Evolutionary conservation across 371 early-diverging fungal genomes (phyloP).

Genomic region (Paraphysoderma sedebokerense): DNA sequence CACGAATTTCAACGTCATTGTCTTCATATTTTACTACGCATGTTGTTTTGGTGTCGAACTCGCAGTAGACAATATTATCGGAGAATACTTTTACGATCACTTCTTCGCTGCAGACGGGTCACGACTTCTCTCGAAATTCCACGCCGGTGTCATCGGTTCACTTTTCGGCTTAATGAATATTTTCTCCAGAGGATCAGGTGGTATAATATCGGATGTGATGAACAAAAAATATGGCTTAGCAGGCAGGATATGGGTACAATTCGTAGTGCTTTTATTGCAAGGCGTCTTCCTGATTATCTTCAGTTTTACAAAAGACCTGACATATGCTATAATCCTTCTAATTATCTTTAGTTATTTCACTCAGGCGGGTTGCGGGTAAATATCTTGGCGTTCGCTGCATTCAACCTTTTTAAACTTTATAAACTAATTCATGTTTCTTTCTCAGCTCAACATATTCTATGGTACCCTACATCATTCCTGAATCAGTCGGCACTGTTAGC

Average conservation of each 20-base stretch:
- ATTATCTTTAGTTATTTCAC: no score
- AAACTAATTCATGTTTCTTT: no score
- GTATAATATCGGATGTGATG: conserved; percentile 24
- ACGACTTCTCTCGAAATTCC: conserved; percentile 15
- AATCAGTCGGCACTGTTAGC: no score
- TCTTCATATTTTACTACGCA: conserved; percentile 31
- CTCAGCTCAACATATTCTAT: no score
- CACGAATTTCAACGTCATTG: conserved; percentile 17
- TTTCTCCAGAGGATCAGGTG: conserved; percentile 36
- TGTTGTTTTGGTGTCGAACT: conserved; percentile 46
- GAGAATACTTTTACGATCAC: conserved; percentile 14
- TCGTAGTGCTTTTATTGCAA: conserved; percentile 14
- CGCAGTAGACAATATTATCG: conserved; percentile 36
- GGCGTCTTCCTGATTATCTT: conserved; percentile 21
- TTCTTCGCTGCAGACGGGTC: no score
- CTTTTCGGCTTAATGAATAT: conserved; percentile 44
- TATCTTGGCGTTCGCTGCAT: no score
- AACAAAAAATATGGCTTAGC: conserved; percentile 8
- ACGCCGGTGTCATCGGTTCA: conserved; percentile 32
- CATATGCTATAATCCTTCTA: no score
- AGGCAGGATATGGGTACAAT: conserved; percentile 24
- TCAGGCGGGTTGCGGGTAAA: no score
- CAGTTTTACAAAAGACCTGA: conserved; percentile 12
- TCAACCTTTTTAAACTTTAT: no score
- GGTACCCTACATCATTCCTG: no score